Evolutionary conservation across 2,329 filamentous ascomycete species (phyloP).

Genomic region (Ceratocystis diversiconidia): DNA sequence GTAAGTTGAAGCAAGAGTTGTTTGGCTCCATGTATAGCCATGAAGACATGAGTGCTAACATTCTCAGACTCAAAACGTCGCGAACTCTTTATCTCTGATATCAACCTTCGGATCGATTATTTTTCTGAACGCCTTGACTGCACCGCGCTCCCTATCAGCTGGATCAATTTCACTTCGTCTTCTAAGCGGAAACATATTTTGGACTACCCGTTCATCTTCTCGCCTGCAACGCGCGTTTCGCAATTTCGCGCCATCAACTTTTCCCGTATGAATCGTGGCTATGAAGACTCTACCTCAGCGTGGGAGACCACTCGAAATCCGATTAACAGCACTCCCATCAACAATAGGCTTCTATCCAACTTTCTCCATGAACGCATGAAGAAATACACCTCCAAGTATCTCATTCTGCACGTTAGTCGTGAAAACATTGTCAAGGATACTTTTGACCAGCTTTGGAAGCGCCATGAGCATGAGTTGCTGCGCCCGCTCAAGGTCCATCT

Average conservation of each 20-base stretch:
- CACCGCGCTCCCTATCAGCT: conserved; percentile 59
- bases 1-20: conserved; percentile 35
- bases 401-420: conserved; percentile 55
- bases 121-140: conserved; percentile 63
- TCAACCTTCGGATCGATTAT: conserved; percentile 61
- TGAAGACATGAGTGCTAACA: conserved; percentile 13
- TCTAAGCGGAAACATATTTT: conserved; percentile 59
- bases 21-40: neutral
- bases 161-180: conserved; percentile 47
- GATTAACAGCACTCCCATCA: conserved; percentile 40
- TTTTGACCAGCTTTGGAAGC: conserved; percentile 79
- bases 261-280: conserved; percentile 66
- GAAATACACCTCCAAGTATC: conserved; percentile 53
- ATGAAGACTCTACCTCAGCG: conserved; percentile 51
- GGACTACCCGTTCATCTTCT: conserved; percentile 69
- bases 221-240: conserved; percentile 53
- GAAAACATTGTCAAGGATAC: conserved; percentile 56
- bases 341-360: conserved; percentile 43
- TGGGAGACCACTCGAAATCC: conserved; percentile 43
- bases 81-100: conserved; percentile 48
- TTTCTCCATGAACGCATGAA: conserved; percentile 49
- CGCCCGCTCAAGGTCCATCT: conserved; percentile 80
- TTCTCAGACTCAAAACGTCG: conserved; percentile 45
- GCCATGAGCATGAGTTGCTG: conserved; percentile 66
- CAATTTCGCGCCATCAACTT: conserved; percentile 87